Evolutionary conservation across 2,329 filamentous ascomycete genomes (phyloP).

Genomic region (Epichloe hybrida): DNA sequence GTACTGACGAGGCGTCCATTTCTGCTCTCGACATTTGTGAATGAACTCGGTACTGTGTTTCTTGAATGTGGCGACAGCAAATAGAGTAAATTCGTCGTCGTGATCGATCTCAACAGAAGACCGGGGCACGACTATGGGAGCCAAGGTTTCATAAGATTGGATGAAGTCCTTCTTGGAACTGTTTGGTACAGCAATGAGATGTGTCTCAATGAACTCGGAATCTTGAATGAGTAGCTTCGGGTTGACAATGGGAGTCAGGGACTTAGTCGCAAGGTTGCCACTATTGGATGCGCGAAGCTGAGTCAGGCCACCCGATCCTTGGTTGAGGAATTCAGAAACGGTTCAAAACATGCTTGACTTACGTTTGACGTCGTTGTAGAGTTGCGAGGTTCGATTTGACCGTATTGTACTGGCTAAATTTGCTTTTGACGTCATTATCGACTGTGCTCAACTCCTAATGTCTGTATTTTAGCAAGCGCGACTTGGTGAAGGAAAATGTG

Average conservation of each 20-base stretch:
- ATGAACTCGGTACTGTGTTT: conserved; percentile 79
- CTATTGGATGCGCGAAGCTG: conserved; percentile 26
- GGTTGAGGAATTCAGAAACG: neutral
- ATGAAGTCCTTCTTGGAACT: conserved; percentile 77
- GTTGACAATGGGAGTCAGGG: conserved; percentile 76
- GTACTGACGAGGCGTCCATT: conserved; percentile 91
- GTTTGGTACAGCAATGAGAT: conserved; percentile 78
- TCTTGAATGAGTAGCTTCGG: conserved; percentile 69
- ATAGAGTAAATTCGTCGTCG: conserved; percentile 83
- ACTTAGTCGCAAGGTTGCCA: conserved; percentile 89
- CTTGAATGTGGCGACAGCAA: conserved; percentile 84
- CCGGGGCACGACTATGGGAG: conserved; percentile 86
- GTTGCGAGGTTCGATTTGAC: conserved; percentile 73
- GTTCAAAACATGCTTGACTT: conserved; percentile 16
- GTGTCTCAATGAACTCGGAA: conserved; percentile 93
- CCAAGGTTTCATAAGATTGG: conserved; percentile 74
- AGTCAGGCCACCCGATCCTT: neutral
- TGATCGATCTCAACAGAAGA: conserved; percentile 67
- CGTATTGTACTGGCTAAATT: conserved; percentile 88
- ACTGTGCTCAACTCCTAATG: conserved; percentile 74
- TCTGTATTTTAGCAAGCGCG: neutral
- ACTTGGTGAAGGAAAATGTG: neutral
- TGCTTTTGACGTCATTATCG: conserved; percentile 90
- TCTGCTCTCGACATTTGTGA: conserved; percentile 81
- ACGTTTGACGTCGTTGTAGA: conserved; percentile 81